phyloP scores from a whole-genome alignment of 1,139 yeast genomes.

The Candida sp. region DNA sequence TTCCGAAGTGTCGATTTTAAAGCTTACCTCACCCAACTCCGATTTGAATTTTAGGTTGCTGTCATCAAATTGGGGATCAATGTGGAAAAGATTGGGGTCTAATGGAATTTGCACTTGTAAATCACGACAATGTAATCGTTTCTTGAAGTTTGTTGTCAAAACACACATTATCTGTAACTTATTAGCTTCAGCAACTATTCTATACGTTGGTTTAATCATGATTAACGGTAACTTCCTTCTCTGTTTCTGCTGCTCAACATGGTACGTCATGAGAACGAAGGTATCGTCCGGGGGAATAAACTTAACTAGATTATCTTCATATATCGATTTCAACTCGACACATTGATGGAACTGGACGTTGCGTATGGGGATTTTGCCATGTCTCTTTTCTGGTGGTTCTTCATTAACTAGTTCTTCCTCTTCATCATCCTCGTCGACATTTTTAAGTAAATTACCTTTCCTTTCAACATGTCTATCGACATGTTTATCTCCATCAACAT shows the following conservation, averaged over 20 bases:
- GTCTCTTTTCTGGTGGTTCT: not conserved
- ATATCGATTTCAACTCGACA: slow-evolving; percentile 36
- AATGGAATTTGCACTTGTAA: slow-evolving; percentile 33
- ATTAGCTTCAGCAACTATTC: slow-evolving; percentile 16
- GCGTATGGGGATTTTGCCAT: slow-evolving; percentile 29
- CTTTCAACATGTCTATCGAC: slow-evolving; percentile 3
- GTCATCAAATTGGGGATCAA: slow-evolving; percentile 32
- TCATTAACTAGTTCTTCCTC: no score
- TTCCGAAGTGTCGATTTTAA: slow-evolving; percentile 44
- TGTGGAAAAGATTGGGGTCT: slow-evolving; percentile 29
- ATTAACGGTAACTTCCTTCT: slow-evolving; percentile 33
- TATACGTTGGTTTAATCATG: slow-evolving; percentile 34
- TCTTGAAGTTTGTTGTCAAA: slow-evolving; percentile 31
- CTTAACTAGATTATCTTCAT: slow-evolving; percentile 34
- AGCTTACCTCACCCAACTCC: slow-evolving; percentile 40
- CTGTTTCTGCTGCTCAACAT: slow-evolving; percentile 38
- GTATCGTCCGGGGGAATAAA: slow-evolving; percentile 48
- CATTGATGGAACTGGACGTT: slow-evolving; percentile 48
- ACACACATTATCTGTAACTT: slow-evolving; percentile 36
- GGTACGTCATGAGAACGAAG: slow-evolving; percentile 37
- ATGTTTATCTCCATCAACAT: slow-evolving; percentile 10
- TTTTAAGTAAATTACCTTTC: slow-evolving; percentile 17
- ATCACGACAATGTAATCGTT: slow-evolving; percentile 31
- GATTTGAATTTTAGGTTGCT: slow-evolving; percentile 35
- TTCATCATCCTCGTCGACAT: slow-evolving; percentile 13